A percentile compares a stretch with the other conserved stretches of the same genome.
phyloP scores from a whole-genome alignment of 257 asterid species.

The Coffea eugenioides region DNA sequence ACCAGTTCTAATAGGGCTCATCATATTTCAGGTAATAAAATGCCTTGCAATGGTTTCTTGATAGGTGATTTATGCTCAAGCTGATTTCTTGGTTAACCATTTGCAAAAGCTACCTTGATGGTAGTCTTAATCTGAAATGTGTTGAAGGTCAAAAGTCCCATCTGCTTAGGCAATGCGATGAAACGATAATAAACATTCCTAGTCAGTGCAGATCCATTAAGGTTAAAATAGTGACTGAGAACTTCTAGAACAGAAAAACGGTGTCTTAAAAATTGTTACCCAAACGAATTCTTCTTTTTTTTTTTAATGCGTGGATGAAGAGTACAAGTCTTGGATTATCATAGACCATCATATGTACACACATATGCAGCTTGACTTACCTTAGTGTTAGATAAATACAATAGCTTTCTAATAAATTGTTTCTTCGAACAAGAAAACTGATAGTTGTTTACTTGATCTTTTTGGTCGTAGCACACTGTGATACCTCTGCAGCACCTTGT shows the following conservation, averaged over 20 bases:
- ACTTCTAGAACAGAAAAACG: neutral
- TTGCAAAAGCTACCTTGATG: neutral
- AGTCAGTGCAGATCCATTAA: neutral
- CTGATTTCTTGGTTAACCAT: neutral
- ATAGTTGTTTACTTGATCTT: slow-evolving; percentile 8
- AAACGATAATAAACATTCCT: neutral
- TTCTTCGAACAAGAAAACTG: slow-evolving; percentile 8
- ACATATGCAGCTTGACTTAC: neutral
- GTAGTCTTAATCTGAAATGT: neutral
- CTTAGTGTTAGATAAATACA: neutral
- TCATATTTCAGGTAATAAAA: slow-evolving; percentile 79
- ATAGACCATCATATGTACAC: neutral
- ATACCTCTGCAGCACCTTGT: slow-evolving; percentile 92
- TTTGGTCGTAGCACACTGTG: slow-evolving; percentile 82
- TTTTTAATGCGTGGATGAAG: neutral
- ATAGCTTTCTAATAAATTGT: neutral
- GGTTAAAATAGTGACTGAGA: neutral
- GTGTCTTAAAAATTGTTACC: too few species aligned
- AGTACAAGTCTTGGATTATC: neutral
- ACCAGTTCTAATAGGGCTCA: slow-evolving; percentile 95
- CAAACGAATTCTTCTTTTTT: too few species aligned
- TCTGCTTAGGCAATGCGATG: neutral
- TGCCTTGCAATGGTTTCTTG: neutral
- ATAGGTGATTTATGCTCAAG: neutral
- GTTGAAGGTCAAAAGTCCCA: neutral